Evolutionary conservation across 2,329 filamentous ascomycete genomes (phyloP), one percentile per base, ranked within the genome.

Genomic region (Pseudogymnoascus sp.): DNA sequence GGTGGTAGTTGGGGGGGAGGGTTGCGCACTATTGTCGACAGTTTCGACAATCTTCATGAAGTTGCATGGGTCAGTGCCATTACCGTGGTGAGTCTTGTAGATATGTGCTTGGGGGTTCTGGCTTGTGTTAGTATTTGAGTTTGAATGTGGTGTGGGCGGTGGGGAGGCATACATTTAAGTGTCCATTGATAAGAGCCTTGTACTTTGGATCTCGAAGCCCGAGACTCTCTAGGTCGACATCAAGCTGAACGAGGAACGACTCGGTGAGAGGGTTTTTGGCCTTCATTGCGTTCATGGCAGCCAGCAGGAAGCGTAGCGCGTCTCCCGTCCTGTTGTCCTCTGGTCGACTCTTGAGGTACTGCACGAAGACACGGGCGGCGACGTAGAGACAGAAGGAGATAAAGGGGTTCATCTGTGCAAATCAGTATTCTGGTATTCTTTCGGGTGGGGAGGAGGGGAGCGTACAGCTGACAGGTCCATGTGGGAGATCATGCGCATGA

Each of bases 351-450:
- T 96, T 97, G n/a, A 97, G 80, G 70, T 95, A 97, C 72, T 97
- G 93, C 6, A 97, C 88, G 70, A 97, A 97, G 0, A 97, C 93
- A 59, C 94, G 84, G 21, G 93, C 90, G 9, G 93, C 89, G n/a
- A 97, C 92, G 69, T 97, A 97, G 44, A 99, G 82, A 71, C 92
- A 96, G 74, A 97, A 97, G 0, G 91, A 92, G 68, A 96, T 88
- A 72, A 97, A 97, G 0, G 93, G 91, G 67, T 97, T 96, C 84
- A 96, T 90, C 91, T 97, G 64, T 1, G 64, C n/a, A 50, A 17
- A 10, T 67, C 57, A 61, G 60, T 68, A 60, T 69, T 63, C 29
- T 10, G 7, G 1, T 54, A 17, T 17, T 11, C 0, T 54, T 33
- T 54, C 29, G 1, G 29, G n/a, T 15, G 29, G n/a, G 1, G 29